These are phyloP conservation scores for Russula dissimulans DNA, from an alignment of 768 basidiomycete genomes.

Conservation along the genomic window DNA sequence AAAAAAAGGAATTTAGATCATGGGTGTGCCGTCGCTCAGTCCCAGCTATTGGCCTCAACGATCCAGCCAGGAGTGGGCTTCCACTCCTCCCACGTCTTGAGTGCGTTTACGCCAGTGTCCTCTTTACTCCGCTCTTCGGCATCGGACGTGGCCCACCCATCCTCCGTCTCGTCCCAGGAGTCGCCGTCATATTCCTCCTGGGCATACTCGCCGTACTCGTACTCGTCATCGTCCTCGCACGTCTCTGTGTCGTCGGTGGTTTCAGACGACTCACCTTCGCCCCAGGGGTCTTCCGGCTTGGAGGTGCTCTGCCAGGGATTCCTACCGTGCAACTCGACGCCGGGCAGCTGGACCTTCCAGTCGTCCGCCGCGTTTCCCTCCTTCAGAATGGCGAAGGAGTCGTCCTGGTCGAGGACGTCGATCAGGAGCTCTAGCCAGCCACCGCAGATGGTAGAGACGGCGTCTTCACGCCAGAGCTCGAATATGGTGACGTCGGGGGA, in stretches of 20 bases:
- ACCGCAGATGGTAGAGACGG: constrained; percentile 42
- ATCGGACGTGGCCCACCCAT: not conserved
- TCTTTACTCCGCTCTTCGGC: not conserved
- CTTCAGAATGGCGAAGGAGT: constrained; percentile 4
- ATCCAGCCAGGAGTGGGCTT: not conserved
- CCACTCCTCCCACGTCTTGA: constrained; percentile 12
- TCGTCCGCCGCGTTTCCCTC: constrained; percentile 17
- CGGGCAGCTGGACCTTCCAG: constrained; percentile 22
- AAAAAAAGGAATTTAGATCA: not conserved
- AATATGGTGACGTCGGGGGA: constrained; percentile 38
- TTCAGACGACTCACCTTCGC: not conserved
- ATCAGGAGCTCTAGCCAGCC: constrained; percentile 53
- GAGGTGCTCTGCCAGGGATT: constrained; percentile 7
- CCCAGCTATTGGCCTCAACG: not conserved
- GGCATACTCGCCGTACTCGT: not conserved
- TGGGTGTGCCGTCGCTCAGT: not conserved
- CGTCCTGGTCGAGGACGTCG: constrained; percentile 33
- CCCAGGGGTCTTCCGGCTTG: constrained; percentile 8
- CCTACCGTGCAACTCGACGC: constrained; percentile 15
- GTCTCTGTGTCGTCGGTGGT: not conserved
- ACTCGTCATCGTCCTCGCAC: not conserved
- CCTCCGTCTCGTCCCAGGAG: not conserved
- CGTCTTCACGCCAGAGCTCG: constrained; percentile 38
- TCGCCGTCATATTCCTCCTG: not conserved
- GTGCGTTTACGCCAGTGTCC: not conserved